phyloP scores from a whole-genome alignment of 1,284 basidiomycete species.

The Cutaneotrichosporon sp. region DNA sequence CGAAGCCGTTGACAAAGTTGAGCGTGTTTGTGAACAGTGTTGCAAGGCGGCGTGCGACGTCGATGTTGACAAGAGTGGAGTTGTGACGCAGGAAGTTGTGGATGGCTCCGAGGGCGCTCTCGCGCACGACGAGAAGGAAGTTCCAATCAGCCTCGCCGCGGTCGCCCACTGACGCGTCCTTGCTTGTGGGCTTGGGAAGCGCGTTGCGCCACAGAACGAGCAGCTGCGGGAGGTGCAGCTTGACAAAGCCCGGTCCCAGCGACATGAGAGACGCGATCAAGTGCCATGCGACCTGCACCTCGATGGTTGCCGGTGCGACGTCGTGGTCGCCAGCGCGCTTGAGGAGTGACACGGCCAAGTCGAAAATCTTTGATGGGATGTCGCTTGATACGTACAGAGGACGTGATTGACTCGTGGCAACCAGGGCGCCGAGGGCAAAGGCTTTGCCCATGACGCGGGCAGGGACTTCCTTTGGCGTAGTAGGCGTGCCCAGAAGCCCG shows the following conservation, averaged over 20 bases:
- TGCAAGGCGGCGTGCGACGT: constrained; percentile 80
- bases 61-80: constrained; percentile 72
- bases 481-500: constrained; percentile 56
- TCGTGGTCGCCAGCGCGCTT: constrained; percentile 90
- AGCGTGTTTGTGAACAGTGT: constrained; percentile 84
- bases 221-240: constrained; percentile 83
- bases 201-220: constrained; percentile 96
- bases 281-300: constrained; percentile 94
- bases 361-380: constrained; percentile 81
- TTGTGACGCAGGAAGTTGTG: constrained; percentile 83
- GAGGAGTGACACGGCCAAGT: constrained; percentile 82
- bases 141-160: constrained; percentile 77
- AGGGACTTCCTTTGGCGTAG: constrained; percentile 67
- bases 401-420: constrained; percentile 76
- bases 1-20: constrained; percentile 68
- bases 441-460: constrained; percentile 77
- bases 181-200: constrained; percentile 85
- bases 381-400: constrained; percentile 95
- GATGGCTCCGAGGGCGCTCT: constrained; percentile 83
- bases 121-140: constrained; percentile 85
- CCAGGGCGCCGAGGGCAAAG: constrained; percentile 79
- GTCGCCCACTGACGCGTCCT: constrained; percentile 65
- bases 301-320: constrained; percentile 70
- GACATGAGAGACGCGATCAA: constrained; percentile 85
- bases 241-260: constrained; percentile 88